A percentile compares a stretch with the other conserved stretches of the same genome.
These are phyloP conservation scores for Aspergillus niger DNA, from an alignment of 2,329 filamentous ascomycete species.

Conservation along the genomic window DNA sequence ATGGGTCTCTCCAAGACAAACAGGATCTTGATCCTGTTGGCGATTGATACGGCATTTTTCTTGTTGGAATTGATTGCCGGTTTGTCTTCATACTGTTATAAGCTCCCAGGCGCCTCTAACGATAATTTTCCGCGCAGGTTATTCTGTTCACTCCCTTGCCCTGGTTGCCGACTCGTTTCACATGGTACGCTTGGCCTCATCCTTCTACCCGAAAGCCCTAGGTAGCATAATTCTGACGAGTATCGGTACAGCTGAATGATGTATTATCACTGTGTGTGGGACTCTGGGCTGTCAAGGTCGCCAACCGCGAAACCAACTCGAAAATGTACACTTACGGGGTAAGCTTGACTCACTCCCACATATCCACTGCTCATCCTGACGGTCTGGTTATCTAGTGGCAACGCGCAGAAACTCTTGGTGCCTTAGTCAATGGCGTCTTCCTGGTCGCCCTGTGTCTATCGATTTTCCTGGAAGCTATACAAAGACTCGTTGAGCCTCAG, in stretches of 20 bases:
- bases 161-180: conserved; percentile 97
- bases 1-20: conserved; percentile 93
- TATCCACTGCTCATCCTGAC: conserved; percentile 15
- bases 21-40: conserved; percentile 89
- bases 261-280: conserved; percentile 91
- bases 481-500: conserved; percentile 87
- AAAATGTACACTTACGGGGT: conserved; percentile 95
- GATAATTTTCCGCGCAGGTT: conserved; percentile 51
- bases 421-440: conserved; percentile 96
- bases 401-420: conserved; percentile 93
- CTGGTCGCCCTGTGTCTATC: conserved; percentile 93
- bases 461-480: conserved; percentile 92
- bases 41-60: conserved; percentile 87
- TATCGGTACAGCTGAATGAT: conserved; percentile 74
- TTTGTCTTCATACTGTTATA: conserved; percentile 30
- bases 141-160: conserved; percentile 86
- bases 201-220: background rate
- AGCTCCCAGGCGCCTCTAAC: conserved; percentile 16
- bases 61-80: conserved; percentile 80
- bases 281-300: conserved; percentile 90
- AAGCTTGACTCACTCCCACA: conserved; percentile 41
- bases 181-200: conserved; percentile 67
- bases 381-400: conserved; percentile 67
- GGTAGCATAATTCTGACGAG: background rate
- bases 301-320: conserved; percentile 74